These are phyloP conservation scores for Aureobasidium subglaciale DNA, from an alignment of 2,329 filamentous ascomycete species.

Conservation along the genomic window DNA sequence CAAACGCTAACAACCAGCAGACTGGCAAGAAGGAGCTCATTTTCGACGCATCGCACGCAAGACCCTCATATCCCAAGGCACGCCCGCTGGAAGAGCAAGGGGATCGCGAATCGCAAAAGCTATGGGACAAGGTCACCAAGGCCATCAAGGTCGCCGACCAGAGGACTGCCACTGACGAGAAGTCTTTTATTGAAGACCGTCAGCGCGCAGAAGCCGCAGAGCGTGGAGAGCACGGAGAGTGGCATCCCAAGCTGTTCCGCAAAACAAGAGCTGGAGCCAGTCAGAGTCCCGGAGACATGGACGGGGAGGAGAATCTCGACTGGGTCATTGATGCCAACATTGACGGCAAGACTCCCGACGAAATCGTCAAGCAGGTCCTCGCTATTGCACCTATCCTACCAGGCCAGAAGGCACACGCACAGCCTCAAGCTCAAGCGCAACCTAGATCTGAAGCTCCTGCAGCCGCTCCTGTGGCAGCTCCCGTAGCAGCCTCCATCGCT, in stretches of 20 bases:
- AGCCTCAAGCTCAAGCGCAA: conserved; percentile 23
- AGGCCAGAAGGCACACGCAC: conserved; percentile 56
- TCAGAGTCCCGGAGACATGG: conserved; percentile 46
- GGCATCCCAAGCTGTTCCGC: conserved; percentile 82
- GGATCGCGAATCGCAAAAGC: conserved; percentile 78
- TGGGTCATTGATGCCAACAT: conserved; percentile 89
- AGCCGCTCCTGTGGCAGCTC: conserved; percentile 38
- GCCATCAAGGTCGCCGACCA: conserved; percentile 84
- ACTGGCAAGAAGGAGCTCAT: conserved; percentile 84
- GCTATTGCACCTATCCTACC: conserved; percentile 77
- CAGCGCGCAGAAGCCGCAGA: conserved; percentile 83
- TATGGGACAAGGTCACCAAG: conserved; percentile 76
- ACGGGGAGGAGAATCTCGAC: conserved; percentile 83
- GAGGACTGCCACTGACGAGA: conserved; percentile 83
- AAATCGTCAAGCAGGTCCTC: conserved; percentile 69
- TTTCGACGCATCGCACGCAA: conserved; percentile 77
- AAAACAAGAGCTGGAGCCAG: conserved; percentile 62
- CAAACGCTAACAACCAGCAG: conserved; percentile 38
- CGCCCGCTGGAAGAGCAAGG: conserved; percentile 80
- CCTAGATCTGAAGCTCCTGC: neutral
- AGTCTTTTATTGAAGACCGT: conserved; percentile 89
- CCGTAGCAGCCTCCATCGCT: neutral
- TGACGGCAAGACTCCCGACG: conserved; percentile 58
- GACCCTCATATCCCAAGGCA: conserved; percentile 64
- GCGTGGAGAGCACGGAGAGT: conserved; percentile 73